Evolutionary conservation across 2,329 filamentous ascomycete species (phyloP).

Genomic region (Trichoderma koningiopsis): DNA sequence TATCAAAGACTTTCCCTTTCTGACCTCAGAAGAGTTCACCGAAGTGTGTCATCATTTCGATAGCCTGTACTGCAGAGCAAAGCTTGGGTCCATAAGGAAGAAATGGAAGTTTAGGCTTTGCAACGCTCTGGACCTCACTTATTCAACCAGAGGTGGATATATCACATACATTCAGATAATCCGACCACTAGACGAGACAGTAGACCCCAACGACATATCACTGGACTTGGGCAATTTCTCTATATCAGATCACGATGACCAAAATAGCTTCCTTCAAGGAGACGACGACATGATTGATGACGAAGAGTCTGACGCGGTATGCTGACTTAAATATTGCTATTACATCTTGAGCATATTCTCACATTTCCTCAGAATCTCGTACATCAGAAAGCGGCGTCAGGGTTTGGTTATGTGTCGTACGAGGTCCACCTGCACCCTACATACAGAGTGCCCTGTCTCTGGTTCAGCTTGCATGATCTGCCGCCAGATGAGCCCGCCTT

Average conservation of each 20-base stretch:
- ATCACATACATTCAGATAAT: conserved; percentile 60
- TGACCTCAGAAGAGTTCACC: conserved; percentile 64
- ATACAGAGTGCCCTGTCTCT: conserved; percentile 74
- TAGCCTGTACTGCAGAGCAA: conserved; percentile 59
- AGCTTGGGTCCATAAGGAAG: conserved; percentile 55
- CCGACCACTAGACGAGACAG: conserved; percentile 51
- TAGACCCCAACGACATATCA: conserved; percentile 51
- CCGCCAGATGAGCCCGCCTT: conserved; percentile 58
- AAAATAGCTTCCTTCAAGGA: conserved; percentile 32
- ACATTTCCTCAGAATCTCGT: conserved; percentile 46
- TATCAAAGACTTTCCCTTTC: conserved; percentile 61
- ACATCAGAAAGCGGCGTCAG: conserved; percentile 36
- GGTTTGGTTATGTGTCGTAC: conserved; percentile 61
- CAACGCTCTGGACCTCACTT: conserved; percentile 52
- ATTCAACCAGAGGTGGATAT: conserved; percentile 46
- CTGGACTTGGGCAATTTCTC: conserved; percentile 50
- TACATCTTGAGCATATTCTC: conserved; percentile 25
- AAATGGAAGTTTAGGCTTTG: conserved; percentile 58
- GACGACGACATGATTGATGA: conserved; percentile 53
- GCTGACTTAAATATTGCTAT: conserved; percentile 15
- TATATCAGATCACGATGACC: conserved; percentile 38
- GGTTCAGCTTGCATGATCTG: conserved; percentile 68
- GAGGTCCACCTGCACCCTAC: conserved; percentile 75
- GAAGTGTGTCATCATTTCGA: conserved; percentile 66
- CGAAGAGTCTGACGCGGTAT: conserved; percentile 56